phyloP scores from a whole-genome alignment of 805 yeast genomes.

The Starmera amethionina region DNA sequence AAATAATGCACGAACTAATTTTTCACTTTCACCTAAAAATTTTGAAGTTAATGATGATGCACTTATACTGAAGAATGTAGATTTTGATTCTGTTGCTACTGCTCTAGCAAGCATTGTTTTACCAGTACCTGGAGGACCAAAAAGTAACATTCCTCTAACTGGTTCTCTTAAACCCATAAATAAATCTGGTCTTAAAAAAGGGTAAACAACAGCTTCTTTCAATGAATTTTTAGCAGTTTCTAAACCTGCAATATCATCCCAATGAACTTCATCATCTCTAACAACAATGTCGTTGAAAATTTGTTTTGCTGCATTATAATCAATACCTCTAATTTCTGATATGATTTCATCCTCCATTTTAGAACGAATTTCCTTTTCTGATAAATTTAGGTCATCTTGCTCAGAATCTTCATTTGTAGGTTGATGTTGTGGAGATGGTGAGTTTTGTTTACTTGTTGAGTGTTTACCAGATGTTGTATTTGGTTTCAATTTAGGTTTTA shows the following conservation, averaged over 20 bases:
- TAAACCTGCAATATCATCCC: conserved; percentile 95
- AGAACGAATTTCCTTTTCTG: conserved; percentile 19
- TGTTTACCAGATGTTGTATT: background rate
- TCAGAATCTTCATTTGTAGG: background rate
- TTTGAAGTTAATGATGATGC: conserved; percentile 86
- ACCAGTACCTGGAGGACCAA: conserved; percentile 99
- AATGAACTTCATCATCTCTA: conserved; percentile 85
- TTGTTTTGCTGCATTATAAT: conserved; percentile 68
- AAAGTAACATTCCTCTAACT: conserved; percentile 88
- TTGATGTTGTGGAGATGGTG: background rate
- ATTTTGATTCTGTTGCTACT: conserved; percentile 91
- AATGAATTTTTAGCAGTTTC: conserved; percentile 80
- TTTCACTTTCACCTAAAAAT: conserved; percentile 81
- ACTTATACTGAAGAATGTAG: conserved; percentile 87
- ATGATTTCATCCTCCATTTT: conserved; percentile 20
- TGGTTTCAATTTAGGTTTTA: background rate
- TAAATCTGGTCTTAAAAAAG: conserved; percentile 87
- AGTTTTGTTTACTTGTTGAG: too few relatives aligned
- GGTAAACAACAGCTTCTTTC: conserved; percentile 94
- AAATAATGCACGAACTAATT: conserved; percentile 82
- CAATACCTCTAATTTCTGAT: conserved; percentile 49
- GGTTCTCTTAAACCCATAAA: conserved; percentile 92
- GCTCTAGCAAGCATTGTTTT: conserved; percentile 97
- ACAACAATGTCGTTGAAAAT: conserved; percentile 85
- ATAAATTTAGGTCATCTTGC: conserved; percentile 13